These are phyloP conservation scores for Cryoendolithus antarcticus DNA, from an alignment of 2,329 filamentous ascomycete genomes.

Conservation along the genomic window DNA sequence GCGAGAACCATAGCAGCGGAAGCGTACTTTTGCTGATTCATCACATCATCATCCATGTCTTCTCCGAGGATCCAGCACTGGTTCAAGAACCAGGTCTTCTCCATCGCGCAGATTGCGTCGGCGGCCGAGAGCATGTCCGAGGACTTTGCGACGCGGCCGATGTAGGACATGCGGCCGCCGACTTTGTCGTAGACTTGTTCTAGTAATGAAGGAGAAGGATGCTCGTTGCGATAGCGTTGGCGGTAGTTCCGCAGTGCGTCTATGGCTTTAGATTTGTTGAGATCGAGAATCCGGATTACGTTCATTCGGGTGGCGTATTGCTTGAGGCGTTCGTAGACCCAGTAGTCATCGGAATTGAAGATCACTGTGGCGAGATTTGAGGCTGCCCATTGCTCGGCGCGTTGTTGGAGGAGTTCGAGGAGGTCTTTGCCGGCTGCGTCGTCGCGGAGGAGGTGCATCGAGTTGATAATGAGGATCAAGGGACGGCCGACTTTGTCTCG, in stretches of 20 bases:
- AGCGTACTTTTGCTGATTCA: conserved; percentile 95
- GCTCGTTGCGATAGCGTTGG: conserved; percentile 60
- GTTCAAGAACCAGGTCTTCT: conserved; percentile 70
- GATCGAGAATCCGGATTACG: conserved; percentile 71
- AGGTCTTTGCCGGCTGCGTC: conserved; percentile 88
- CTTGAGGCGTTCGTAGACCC: conserved; percentile 93
- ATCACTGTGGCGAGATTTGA: conserved; percentile 81
- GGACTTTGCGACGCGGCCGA: conserved; percentile 83
- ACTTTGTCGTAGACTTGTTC: conserved; percentile 75
- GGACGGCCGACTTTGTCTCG: conserved; percentile 52
- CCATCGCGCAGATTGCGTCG: conserved; percentile 54
- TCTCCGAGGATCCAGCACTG: conserved; percentile 64
- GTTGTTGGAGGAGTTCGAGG: conserved; percentile 86
- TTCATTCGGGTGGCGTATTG: conserved; percentile 90
- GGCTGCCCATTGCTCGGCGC: conserved; percentile 93
- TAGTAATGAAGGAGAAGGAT: conserved; percentile 42
- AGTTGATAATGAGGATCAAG: conserved; percentile 83
- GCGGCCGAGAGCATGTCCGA: conserved; percentile 68
- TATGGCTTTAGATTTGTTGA: conserved; percentile 67
- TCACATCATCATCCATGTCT: conserved; percentile 90
- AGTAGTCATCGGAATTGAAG: conserved; percentile 96
- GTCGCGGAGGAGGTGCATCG: conserved; percentile 79
- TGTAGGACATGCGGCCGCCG: conserved; percentile 75
- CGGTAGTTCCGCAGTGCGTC: conserved; percentile 68
- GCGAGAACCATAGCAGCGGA: conserved; percentile 90